Conservation (phyloP, 1,139 yeast species). For the Tardiomyces blankii region DNA sequence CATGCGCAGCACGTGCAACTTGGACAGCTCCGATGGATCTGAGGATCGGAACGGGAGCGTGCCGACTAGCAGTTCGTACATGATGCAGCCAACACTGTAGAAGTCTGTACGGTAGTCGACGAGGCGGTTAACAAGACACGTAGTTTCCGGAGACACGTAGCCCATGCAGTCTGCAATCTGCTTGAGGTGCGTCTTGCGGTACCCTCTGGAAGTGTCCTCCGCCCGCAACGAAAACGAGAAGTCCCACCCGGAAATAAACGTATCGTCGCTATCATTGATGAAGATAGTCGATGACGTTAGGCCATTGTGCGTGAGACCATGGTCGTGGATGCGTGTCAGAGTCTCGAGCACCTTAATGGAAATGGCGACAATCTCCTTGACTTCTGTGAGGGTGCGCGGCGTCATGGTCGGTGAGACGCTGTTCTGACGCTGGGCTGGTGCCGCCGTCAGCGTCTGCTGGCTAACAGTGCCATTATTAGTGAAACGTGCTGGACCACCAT, state of each 20-base stretch:
- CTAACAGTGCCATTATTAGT: background rate
- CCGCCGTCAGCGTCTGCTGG: background rate
- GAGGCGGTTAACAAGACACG: conserved; percentile 32
- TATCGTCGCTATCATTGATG: conserved; percentile 24
- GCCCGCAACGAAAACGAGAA: conserved; percentile 35
- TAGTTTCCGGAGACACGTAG: conserved; percentile 43
- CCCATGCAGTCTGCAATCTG: conserved; percentile 34
- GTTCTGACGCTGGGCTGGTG: background rate
- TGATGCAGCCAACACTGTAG: conserved; percentile 40
- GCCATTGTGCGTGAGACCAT: conserved; percentile 42
- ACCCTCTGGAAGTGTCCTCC: conserved; percentile 32
- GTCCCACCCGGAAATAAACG: conserved; percentile 41
- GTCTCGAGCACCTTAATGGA: conserved; percentile 29
- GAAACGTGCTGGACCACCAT: background rate
- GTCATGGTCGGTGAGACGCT: background rate
- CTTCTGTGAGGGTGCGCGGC: conserved; percentile 10
- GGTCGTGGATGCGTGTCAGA: conserved; percentile 31
- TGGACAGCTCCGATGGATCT: conserved; percentile 32
- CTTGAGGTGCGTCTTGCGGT: conserved; percentile 18
- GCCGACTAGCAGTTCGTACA: conserved; percentile 40
- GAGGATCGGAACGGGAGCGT: conserved; percentile 35
- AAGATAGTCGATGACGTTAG: conserved; percentile 33
- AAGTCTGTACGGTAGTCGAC: conserved; percentile 43
- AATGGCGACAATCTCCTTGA: conserved; percentile 28
- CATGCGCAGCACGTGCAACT: conserved; percentile 34